phyloP scores from a whole-genome alignment of 1,284 basidiomycete genomes.

The Entoloma clypeatum region DNA sequence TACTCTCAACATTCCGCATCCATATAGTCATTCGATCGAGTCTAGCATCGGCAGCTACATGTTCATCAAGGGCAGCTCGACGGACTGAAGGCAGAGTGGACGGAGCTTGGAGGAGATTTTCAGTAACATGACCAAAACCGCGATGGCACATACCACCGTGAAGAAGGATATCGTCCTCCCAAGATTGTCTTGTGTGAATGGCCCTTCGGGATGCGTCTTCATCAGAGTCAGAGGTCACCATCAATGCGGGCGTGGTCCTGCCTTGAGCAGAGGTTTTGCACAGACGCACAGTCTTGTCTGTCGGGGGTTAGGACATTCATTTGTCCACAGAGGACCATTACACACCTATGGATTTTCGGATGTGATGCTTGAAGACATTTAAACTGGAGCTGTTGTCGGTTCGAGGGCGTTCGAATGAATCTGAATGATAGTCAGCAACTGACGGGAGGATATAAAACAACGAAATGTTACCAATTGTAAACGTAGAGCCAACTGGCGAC shows the following conservation, averaged over 20 bases:
- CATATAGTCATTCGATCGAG: conserved; percentile 69
- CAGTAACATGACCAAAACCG: background rate
- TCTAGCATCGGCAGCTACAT: conserved; percentile 48
- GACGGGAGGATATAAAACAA: background rate
- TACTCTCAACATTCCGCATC: conserved; percentile 77
- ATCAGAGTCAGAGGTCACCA: conserved; percentile 32
- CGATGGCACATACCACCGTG: conserved; percentile 33
- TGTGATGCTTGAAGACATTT: conserved; percentile 54
- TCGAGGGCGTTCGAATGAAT: conserved; percentile 15
- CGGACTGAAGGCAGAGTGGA: conserved; percentile 49
- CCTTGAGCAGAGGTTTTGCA: conserved; percentile 52
- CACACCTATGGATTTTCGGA: conserved; percentile 69
- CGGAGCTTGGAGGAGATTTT: conserved; percentile 12
- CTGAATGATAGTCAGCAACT: conserved; percentile 3
- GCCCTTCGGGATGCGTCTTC: conserved; percentile 25
- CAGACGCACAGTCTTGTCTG: conserved; percentile 55
- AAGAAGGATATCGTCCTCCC: conserved; percentile 45
- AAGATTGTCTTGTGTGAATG: conserved; percentile 36
- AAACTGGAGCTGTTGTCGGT: conserved; percentile 28
- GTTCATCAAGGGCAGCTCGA: conserved; percentile 48
- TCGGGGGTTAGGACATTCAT: conserved; percentile 4
- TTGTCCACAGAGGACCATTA: conserved; percentile 7
- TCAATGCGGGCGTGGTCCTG: conserved; percentile 39
- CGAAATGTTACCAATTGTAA: conserved; percentile 29
- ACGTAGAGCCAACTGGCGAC: conserved; percentile 28